Conservation (phyloP, 331 rosid species). For the Spiraea crenata region DNA sequence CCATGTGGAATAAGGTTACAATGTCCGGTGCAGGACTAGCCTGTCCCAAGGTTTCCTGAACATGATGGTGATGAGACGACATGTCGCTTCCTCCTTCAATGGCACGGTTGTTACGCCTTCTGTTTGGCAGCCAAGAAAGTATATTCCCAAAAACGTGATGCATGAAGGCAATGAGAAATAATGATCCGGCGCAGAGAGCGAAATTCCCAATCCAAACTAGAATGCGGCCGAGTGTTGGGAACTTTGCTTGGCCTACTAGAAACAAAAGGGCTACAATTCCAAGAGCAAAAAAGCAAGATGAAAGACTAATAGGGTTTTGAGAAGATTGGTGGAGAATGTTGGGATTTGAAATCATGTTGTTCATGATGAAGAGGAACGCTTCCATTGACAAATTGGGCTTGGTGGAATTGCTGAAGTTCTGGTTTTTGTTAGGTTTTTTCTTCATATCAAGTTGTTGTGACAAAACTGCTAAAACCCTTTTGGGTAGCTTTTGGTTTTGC, state of each 20-base stretch:
- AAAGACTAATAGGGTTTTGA: neutral
- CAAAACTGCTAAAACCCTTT: constrained; percentile 1
- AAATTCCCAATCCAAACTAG: constrained; percentile 6
- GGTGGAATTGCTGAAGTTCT: neutral
- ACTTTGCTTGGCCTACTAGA: constrained; percentile 7
- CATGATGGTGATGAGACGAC: neutral
- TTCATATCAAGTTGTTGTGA: constrained; percentile 6
- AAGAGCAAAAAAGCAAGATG: constrained; percentile 10
- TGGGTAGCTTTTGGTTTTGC: neutral
- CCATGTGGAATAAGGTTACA: constrained; percentile 9
- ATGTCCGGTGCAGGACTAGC: neutral
- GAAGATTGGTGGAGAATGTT: neutral
- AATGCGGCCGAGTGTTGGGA: constrained; percentile 7
- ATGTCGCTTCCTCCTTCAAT: neutral
- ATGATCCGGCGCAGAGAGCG: neutral
- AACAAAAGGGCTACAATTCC: neutral
- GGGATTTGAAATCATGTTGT: constrained; percentile 4
- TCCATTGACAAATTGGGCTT: neutral
- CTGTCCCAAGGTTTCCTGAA: neutral
- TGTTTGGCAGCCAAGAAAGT: constrained; percentile 16
- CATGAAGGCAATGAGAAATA: constrained; percentile 14
- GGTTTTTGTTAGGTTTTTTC: neutral
- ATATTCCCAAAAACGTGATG: constrained; percentile 7
- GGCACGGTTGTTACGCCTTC: neutral
- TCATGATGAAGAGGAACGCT: constrained; percentile 15